Base-by-base conservation (phyloP, 805 yeast genomes). In the Schwanniomyces pseudopolymorphus region DNA sequence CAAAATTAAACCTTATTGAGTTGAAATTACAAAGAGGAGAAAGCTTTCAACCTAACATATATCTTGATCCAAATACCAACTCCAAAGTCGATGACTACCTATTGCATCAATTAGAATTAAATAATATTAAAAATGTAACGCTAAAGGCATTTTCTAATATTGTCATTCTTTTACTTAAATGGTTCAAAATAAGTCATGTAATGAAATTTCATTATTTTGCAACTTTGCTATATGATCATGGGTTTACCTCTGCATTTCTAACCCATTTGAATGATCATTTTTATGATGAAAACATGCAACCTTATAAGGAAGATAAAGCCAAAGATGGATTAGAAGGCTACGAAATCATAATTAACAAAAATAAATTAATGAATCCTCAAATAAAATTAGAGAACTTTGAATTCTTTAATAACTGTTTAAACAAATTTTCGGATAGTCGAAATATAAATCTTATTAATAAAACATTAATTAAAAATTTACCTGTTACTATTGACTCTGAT, bases 151-250 rank as follows among this genome's bases (percentile, higher is more conserved):
- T 84, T 2, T 70, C 85, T 0, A 78, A 79, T 1, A 75, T 82
- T 1, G 45, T 89, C 1, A 54, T 68, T 9, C 55, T 80, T 17
- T 59, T 94, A 17, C 60, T 85, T 27, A 78, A 77, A 55, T 91
- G 97, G 97, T 85, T 88, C 61, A 87, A 87, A 59, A 62, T 77
- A 8, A 85, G 81, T 39, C 97, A 94, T 61, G 69, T 89, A 2
- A 62, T 91, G 51, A 91, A 92, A 61, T 84, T 77, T 61, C 95
- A 89, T 60, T 87, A 84, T 55, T 67, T 92, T 11, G 64, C 85
- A 5, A 78, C 87, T 0, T 60, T 91, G 37, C 63, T 94, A 21
- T 87, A 85, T 62, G 98, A 94, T 61, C 79, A 85, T 24, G 82
- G 83, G 47, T 85, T 67, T 49, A 75, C 77, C 41, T 53, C 57